These are phyloP conservation scores for Carallia brachiata DNA, from an alignment of 345 rosid species.

Conservation along the genomic window DNA sequence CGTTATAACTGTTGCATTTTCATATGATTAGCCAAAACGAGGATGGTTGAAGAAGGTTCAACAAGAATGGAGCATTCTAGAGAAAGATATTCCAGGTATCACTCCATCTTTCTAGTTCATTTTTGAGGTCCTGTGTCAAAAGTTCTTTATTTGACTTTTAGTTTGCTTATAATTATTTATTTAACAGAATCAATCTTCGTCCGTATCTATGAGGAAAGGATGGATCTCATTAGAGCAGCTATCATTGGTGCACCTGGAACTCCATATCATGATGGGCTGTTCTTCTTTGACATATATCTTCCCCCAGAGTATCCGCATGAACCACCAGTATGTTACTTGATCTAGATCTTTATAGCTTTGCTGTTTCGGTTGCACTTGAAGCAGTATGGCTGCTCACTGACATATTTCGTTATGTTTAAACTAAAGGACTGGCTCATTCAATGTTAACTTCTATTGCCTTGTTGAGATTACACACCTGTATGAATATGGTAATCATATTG, in stretches of 20 bases:
- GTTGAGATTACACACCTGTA: no score
- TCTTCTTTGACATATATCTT: constrained; percentile 85
- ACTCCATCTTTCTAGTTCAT: constrained; percentile 16
- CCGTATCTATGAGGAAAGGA: constrained; percentile 78
- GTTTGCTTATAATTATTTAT: constrained; percentile 1
- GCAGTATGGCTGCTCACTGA: constrained; percentile 2
- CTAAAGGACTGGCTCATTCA: no score
- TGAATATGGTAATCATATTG: background rate
- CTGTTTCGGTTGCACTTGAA: constrained; percentile 1
- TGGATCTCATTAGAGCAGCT: constrained; percentile 83
- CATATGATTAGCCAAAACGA: constrained; percentile 50
- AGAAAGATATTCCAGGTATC: constrained; percentile 78
- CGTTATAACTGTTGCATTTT: constrained; percentile 7
- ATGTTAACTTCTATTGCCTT: no score
- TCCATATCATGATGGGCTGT: constrained; percentile 89
- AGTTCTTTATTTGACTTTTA: constrained; percentile 3
- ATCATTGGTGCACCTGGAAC: constrained; percentile 83
- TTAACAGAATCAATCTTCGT: constrained; percentile 73
- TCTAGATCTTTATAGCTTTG: constrained; percentile 8
- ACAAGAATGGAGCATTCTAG: constrained; percentile 83
- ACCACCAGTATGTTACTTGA: constrained; percentile 71
- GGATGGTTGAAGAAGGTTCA: constrained; percentile 85
- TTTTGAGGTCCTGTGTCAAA: background rate
- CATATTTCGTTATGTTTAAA: background rate
- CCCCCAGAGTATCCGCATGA: constrained; percentile 82